Evolutionary conservation across 2,329 filamentous ascomycete genomes (phyloP).

Genomic region (Xylariales sp.): DNA sequence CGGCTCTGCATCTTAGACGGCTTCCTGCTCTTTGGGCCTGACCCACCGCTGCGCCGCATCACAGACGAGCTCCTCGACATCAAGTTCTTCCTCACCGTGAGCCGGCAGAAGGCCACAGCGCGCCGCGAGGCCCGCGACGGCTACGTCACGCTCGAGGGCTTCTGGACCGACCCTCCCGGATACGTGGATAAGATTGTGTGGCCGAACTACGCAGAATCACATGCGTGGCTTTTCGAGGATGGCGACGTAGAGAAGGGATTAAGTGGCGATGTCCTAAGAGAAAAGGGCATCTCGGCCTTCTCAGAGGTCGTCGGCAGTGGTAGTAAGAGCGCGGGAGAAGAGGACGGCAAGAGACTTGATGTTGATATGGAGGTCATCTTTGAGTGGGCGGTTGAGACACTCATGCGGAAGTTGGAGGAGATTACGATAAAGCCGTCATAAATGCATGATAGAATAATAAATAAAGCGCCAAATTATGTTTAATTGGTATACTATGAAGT

Average conservation of each 20-base stretch:
- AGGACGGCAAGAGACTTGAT: slow-evolving; percentile 48
- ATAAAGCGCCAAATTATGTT: slow-evolving; percentile 1
- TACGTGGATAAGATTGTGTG: slow-evolving; percentile 96
- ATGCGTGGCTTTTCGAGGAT: slow-evolving; percentile 80
- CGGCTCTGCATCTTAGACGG: slow-evolving; percentile 84
- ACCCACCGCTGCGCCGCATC: slow-evolving; percentile 52
- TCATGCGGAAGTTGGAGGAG: slow-evolving; percentile 63
- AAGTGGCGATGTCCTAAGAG: slow-evolving; percentile 58
- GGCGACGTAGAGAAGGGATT: slow-evolving; percentile 72
- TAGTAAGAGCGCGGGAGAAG: neutral
- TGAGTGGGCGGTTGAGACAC: slow-evolving; percentile 73
- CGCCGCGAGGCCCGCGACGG: slow-evolving; percentile 76
- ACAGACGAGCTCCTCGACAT: slow-evolving; percentile 74
- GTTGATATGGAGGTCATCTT: slow-evolving; percentile 71
- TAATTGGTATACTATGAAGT: neutral
- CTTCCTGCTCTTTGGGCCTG: slow-evolving; percentile 80
- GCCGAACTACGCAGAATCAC: slow-evolving; percentile 89
- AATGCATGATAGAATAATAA: neutral
- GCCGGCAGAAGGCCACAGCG: slow-evolving; percentile 70
- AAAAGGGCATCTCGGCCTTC: slow-evolving; percentile 62
- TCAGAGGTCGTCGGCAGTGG: slow-evolving; percentile 44
- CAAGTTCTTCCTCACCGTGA: slow-evolving; percentile 80
- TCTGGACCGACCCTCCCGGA: slow-evolving; percentile 93
- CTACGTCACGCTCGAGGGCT: slow-evolving; percentile 87
- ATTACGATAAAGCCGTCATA: slow-evolving; percentile 19